Evolutionary conservation across 2,329 filamentous ascomycete species (phyloP), one percentile per base, ranked within the genome.

Genomic region (Chrysoporthe austroafricana): DNA sequence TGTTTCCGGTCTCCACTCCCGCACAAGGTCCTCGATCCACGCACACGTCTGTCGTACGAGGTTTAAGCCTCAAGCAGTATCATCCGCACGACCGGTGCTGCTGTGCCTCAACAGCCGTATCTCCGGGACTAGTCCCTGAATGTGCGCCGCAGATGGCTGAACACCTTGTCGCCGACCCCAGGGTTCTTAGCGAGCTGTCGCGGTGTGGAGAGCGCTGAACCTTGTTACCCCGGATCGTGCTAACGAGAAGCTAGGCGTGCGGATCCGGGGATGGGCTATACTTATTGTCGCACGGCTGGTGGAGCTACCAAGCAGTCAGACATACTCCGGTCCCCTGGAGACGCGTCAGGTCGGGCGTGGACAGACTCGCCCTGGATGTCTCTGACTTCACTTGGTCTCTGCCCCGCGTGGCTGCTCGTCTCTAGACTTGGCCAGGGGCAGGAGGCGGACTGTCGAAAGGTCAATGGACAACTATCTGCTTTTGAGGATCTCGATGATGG

Each of bases 151-250:
- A 14, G 26, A n/a, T 8, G 9, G 9, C 26, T 50, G 60, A 50
- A 8, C 14, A 8, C 50, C 50, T 48, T 48, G 44, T 36, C 44
- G 46, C 18, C 39, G n/a, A 50, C 59, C 60, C 44, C 60, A 39
- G 60, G 18, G n/a, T 50, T 34, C 36, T 13, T 32, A 52, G 21
- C 14, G 21, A 32, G 2, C 9, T 54, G 11, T 16, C 13, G 50
- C 26, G 0, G 26, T 26, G 50, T 14, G 13, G 50, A 34, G 26
- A 32, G 21, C 32, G 7, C 50, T 54, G 21, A 36, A 62, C 14
- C 59, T 50, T 32, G 16, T 48, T 62, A 62, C 60, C 60, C 60
- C 60, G 36, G 60, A 39, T 62, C 32, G 36, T 62, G 60, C 44
- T 48, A 18, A 36, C 26, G 60, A 16, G 21, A 21, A 34, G 50